Percentiles rank a stretch among this genome's conserved stretches.
Evolutionary conservation across 2,329 filamentous ascomycete genomes (phyloP).

Genomic region (Penicillium sp.): DNA sequence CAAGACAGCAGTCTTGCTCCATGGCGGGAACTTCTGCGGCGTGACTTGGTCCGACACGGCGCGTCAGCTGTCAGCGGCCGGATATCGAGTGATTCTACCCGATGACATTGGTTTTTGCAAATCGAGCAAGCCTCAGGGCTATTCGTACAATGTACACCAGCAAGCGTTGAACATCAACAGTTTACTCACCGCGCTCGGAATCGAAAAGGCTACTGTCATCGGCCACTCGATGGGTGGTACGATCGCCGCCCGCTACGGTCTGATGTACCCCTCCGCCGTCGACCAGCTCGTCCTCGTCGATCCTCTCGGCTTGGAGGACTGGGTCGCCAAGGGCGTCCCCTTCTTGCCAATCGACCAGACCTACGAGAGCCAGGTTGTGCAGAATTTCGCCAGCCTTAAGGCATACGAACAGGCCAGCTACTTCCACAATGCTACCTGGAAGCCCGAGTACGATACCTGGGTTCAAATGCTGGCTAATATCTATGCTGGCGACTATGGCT

Average conservation of each 20-base stretch:
- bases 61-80: conserved; percentile 19
- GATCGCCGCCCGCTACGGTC: conserved; percentile 25
- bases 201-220: conserved; percentile 20
- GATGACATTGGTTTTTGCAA: conserved; percentile 29
- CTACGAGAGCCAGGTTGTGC: conserved; percentile 16
- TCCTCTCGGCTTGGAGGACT: conserved; percentile 23
- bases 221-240: conserved; percentile 27
- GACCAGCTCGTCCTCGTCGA: conserved; percentile 24
- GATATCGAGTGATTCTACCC: conserved; percentile 25
- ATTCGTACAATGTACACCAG: conserved; percentile 22
- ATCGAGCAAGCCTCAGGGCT: conserved; percentile 26
- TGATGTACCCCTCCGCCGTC: conserved; percentile 21
- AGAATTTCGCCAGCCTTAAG: conserved; percentile 23
- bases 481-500: conserved; percentile 20
- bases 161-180: conserved; percentile 25
- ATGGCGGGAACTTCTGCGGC: conserved; percentile 25
- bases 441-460: conserved; percentile 24
- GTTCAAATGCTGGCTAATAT: conserved; percentile 25
- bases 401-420: conserved; percentile 23
- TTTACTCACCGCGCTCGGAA: conserved; percentile 19
- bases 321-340: conserved; percentile 24
- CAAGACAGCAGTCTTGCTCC: conserved; percentile 20
- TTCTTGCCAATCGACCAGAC: conserved; percentile 17
- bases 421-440: conserved; percentile 21
- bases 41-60: conserved; percentile 26